Evolutionary conservation across 805 yeast species (phyloP).

Genomic region (Candida dajiaensis): DNA sequence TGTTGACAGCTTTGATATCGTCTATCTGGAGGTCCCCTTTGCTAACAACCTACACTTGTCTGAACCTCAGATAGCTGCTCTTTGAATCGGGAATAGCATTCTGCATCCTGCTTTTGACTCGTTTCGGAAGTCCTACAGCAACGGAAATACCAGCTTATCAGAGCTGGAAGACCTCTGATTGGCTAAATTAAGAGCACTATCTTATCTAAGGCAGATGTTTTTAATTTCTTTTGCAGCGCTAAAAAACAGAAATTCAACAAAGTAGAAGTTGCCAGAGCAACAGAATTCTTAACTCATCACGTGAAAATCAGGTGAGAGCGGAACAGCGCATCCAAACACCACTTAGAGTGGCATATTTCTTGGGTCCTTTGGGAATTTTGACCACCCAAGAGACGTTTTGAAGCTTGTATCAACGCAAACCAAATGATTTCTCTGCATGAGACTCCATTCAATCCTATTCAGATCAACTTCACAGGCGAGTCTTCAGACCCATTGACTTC

Average conservation of each 20-base stretch:
- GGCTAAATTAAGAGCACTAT: neutral
- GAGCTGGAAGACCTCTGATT: neutral
- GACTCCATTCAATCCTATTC: conserved; percentile 1
- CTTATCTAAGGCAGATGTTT: neutral
- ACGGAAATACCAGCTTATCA: neutral
- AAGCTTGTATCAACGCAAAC: too few species aligned
- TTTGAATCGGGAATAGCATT: neutral
- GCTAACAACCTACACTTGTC: too few species aligned
- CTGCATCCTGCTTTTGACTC: neutral
- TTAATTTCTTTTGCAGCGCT: neutral
- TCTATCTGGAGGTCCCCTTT: too few species aligned
- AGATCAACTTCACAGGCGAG: neutral
- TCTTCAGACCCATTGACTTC: neutral
- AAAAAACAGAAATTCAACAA: too few species aligned
- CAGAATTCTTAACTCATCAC: neutral
- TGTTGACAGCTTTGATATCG: neutral
- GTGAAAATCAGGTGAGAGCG: neutral
- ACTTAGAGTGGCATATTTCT: too few species aligned
- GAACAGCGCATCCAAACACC: too few species aligned
- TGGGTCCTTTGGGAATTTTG: too few species aligned
- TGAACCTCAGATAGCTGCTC: neutral
- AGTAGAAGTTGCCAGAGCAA: neutral
- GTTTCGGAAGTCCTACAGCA: neutral
- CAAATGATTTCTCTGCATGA: conserved; percentile 1
- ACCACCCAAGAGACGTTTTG: too few species aligned